Evolutionary conservation across 2,329 filamentous ascomycete genomes (phyloP), one percentile per base, ranked within the genome.

Genomic region (Ophiostoma ulmi): DNA sequence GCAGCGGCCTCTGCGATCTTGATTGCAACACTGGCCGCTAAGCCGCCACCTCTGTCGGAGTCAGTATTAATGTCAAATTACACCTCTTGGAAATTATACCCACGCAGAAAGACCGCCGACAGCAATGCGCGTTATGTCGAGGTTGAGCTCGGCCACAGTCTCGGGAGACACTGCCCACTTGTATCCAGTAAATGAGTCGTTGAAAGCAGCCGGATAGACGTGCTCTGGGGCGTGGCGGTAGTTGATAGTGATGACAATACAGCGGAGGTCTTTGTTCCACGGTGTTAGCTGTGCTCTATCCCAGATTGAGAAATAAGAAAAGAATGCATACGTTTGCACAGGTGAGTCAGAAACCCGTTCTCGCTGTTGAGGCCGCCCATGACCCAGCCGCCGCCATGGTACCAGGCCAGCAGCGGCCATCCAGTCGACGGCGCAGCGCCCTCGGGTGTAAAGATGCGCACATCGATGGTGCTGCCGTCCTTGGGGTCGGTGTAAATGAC

Each of bases 361-460:
- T 88, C 86, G 0, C 84, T 87, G 72, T 85, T 80, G 63, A 87
- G 86, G 65, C 83, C 85, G 0, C 86, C 86, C 39, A 87, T 74
- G 3, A 87, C 85, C 85, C 85, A 88, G 3, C 86, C 86, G 0
- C 86, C 86, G 5, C 86, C 86, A 73, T 88, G 86, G 74, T 82
- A 85, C 75, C 86, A 88, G 3, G 88, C 74, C 75, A 84, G 82
- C 8, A 84, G 80, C 1, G 86, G 86, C 85, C 85, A 88, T 36
- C 86, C 86, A 0, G 73, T 74, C 0, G 74, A 75, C 0, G 75
- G 84, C 13, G 72, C 78, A 5, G 78, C 72, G 0, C 82, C 83
- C 5, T 77, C 75, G 0, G 86, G 86, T 1, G 81, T 85, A 73
- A 87, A 88, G 44, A 79, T 81, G 20, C 85, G 80, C 17, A 87